Base-by-base conservation (phyloP, 164 flowering plant species). In the Magnolia kwangsiensis region DNA sequence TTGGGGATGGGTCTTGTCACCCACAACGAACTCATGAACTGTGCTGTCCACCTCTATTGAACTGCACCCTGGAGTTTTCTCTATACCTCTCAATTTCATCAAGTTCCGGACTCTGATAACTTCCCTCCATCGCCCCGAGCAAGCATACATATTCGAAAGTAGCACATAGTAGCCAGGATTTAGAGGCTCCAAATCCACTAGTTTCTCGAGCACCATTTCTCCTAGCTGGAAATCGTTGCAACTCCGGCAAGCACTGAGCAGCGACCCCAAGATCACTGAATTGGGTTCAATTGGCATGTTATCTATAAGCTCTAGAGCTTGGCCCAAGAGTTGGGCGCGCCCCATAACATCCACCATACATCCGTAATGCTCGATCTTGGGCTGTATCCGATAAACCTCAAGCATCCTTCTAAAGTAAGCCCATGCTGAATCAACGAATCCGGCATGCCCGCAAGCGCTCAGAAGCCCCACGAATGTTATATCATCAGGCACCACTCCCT, bases 141-240 rank as follows among this genome's bases (percentile, higher is more conserved):
- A 63, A 45, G 83, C 83, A 75, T 81, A 81, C 80, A 81, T 81
- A 70, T 81, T 81, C 21, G 83, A 81, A 31, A 81, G 80, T 31
- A 81, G 76, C 18, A 81, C 81, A 58, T 81, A 81, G 63, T 81
- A 81, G 63, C 83, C 83, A 3, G 81, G 55, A 58, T 81, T 81
- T 10, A 37, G 69, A 75, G 83, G 81, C 59, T 78, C 83, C 51
- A 75, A 37, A 4, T 78, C 72, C 51, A 78, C 74, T 51, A 81
- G 68, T 73, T 72, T 78, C 78, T 78, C 67, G 31, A 81, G 69
- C 6, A 81, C 78, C 76, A 49, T 78, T 72, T 81, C 76, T n/a
- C 83, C 83, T 29, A 81, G 31, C n/a, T 72, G 59, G 29, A 71
- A 74, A 72, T 81, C 24, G 8, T 76, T 63, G 77, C 78, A 75